These are phyloP conservation scores for Hemileccinum impolitum DNA, from an alignment of 768 basidiomycete genomes.

Conservation along the genomic window DNA sequence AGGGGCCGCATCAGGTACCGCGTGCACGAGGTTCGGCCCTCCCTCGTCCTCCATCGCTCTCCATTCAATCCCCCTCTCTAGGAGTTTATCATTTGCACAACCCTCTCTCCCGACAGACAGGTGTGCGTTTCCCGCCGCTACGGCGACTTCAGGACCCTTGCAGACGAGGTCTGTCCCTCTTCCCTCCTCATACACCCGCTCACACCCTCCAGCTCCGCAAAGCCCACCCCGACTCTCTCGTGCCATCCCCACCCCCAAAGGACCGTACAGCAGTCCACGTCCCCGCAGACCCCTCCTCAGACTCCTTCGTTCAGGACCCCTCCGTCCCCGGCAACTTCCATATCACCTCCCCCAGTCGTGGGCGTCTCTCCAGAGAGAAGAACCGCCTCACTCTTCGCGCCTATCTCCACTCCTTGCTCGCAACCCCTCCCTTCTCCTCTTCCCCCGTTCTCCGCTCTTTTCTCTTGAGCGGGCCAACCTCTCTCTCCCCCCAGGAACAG, in stretches of 20 bases:
- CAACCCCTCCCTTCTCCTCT: conserved; percentile 68
- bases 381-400: conserved; percentile 92
- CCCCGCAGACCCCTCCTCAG: background rate
- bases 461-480: conserved; percentile 72
- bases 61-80: conserved; percentile 30
- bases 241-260: conserved; percentile 83
- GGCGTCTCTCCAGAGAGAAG: conserved; percentile 78
- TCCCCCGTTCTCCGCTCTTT: conserved; percentile 87
- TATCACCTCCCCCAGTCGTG: too few relatives aligned
- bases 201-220: conserved; percentile 65
- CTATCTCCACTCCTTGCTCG: conserved; percentile 81
- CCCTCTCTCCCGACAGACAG: conserved; percentile 66
- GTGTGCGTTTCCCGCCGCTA: conserved; percentile 90
- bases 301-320: background rate
- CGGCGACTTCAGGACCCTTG: conserved; percentile 90
- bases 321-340: conserved; percentile 16
- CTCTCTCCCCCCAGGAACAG: conserved; percentile 64
- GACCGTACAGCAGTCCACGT: conserved; percentile 70
- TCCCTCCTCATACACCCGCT: background rate
- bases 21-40: conserved; percentile 74
- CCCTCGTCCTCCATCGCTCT: background rate
- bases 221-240: conserved; percentile 77
- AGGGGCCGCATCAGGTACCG: conserved; percentile 84
- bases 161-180: conserved; percentile 60
- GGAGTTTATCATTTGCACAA: conserved; percentile 95